Conservation (phyloP, 1,284 basidiomycete species). For the Pseudomicrostroma phylloplanum region DNA sequence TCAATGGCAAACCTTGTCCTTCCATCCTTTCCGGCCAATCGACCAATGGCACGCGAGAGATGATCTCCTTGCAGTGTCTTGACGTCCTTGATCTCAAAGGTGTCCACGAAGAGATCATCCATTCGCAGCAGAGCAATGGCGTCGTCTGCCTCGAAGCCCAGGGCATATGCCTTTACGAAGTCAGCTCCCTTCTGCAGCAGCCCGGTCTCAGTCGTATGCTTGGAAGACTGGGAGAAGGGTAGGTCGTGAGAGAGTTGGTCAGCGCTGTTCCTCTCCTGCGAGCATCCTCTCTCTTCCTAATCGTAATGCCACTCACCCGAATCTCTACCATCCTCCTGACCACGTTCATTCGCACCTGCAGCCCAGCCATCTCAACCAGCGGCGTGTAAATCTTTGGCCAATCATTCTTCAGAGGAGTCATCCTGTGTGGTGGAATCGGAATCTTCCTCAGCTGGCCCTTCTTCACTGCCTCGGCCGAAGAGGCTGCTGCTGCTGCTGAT, state of each 20-base stretch:
- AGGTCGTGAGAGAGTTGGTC: not conserved
- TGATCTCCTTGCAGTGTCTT: slow-evolving; percentile 97
- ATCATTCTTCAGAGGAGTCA: slow-evolving; percentile 93
- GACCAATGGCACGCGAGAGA: slow-evolving; percentile 87
- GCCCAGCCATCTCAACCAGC: slow-evolving; percentile 82
- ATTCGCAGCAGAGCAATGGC: slow-evolving; percentile 87
- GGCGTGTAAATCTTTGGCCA: slow-evolving; percentile 97
- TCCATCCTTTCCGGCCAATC: slow-evolving; percentile 95
- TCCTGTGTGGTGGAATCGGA: slow-evolving; percentile 87
- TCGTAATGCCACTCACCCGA: slow-evolving; percentile 60
- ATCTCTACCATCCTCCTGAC: slow-evolving; percentile 81
- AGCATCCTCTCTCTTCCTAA: not conserved
- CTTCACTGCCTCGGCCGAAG: slow-evolving; percentile 4
- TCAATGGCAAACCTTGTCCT: slow-evolving; percentile 98
- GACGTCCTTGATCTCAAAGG: slow-evolving; percentile 95
- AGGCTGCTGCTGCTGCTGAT: slow-evolving; percentile 7
- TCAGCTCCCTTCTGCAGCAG: slow-evolving; percentile 91
- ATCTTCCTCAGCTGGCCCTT: slow-evolving; percentile 54
- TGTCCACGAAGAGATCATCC: slow-evolving; percentile 95
- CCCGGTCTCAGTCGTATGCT: slow-evolving; percentile 62
- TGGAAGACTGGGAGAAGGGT: slow-evolving; percentile 66
- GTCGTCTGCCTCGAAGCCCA: slow-evolving; percentile 82
- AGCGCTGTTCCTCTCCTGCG: not conserved
- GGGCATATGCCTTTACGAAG: slow-evolving; percentile 88
- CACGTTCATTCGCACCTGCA: slow-evolving; percentile 96